Evolutionary conservation across 202 grass and related monocot species (phyloP).

Genomic region (Saccharum hybrid): DNA sequence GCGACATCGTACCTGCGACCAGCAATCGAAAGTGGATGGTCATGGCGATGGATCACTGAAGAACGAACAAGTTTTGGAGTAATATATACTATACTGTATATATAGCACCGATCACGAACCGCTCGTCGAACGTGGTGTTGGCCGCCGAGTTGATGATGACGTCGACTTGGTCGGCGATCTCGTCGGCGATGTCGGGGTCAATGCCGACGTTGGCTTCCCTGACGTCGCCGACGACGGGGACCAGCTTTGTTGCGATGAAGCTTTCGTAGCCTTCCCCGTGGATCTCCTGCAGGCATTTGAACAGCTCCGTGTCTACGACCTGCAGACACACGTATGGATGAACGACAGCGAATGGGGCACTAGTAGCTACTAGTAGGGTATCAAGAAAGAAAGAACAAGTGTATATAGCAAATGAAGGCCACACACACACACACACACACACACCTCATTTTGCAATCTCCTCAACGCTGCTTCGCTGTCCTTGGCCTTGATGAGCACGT

Average conservation of each 20-base stretch:
- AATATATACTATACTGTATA: too few relatives aligned
- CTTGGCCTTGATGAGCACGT: slow-evolving; percentile 86
- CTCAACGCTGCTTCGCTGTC: slow-evolving; percentile 63
- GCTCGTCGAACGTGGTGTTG: slow-evolving; percentile 93
- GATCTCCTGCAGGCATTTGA: slow-evolving; percentile 68
- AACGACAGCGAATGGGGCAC: not conserved
- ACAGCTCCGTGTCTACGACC: slow-evolving; percentile 84
- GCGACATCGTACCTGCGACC: slow-evolving; percentile 81
- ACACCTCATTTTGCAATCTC: slow-evolving; percentile 69
- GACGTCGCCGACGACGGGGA: slow-evolving; percentile 82
- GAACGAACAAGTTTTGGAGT: not conserved
- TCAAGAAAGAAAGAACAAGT: not conserved
- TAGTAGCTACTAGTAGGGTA: too few relatives aligned
- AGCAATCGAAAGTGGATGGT: not conserved
- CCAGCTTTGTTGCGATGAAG: slow-evolving; percentile 68
- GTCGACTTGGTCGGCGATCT: slow-evolving; percentile 71
- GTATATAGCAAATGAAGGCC: not conserved
- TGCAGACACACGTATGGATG: not conserved
- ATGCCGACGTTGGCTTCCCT: slow-evolving; percentile 83
- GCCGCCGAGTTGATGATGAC: slow-evolving; percentile 87
- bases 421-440: not conserved
- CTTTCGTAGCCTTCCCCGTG: slow-evolving; percentile 70
- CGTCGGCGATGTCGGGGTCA: slow-evolving; percentile 53
- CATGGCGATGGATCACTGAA: not conserved
- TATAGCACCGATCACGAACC: slow-evolving; percentile 42